phyloP scores from a whole-genome alignment of 129 eudicot species.

The Logfia minima region DNA sequence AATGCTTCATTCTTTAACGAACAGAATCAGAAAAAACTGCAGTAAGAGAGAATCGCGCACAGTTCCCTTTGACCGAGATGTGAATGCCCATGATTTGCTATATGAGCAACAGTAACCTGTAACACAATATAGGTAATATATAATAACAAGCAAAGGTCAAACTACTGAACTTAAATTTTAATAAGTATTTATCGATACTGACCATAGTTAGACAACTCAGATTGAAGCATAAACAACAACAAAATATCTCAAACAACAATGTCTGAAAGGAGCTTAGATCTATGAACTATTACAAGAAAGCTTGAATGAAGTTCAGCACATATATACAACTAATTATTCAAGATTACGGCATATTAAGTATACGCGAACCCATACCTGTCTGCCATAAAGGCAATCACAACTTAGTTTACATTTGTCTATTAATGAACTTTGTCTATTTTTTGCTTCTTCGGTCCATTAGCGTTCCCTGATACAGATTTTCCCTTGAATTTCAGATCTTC shows the following conservation, averaged over 20 bases:
- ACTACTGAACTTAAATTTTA: not conserved
- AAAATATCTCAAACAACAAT: constrained; percentile 22
- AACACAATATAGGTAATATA: not conserved
- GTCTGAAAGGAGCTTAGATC: constrained; percentile 18
- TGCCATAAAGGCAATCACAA: constrained; percentile 18
- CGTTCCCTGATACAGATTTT: constrained; percentile 21
- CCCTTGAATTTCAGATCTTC: constrained; percentile 40
- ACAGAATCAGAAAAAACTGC: not conserved
- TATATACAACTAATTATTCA: constrained; percentile 28
- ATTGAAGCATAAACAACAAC: constrained; percentile 25
- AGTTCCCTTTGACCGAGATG: no score
- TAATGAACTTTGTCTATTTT: constrained; percentile 10
- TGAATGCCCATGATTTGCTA: no score
- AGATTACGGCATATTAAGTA: not conserved
- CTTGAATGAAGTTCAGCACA: not conserved
- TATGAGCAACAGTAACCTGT: not conserved
- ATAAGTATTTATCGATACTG: not conserved
- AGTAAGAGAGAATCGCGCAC: no score
- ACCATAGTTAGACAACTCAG: constrained; percentile 9
- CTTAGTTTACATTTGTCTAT: constrained; percentile 6
- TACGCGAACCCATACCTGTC: constrained; percentile 22
- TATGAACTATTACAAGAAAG: constrained; percentile 28
- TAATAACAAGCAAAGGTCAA: not conserved
- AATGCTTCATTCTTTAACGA: not conserved
- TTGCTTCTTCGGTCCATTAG: constrained; percentile 36